A percentile compares a stretch with the other conserved stretches of the same genome.
Conservation (phyloP, 1,139 yeast species). For the Scheffersomyces titani region DNA sequence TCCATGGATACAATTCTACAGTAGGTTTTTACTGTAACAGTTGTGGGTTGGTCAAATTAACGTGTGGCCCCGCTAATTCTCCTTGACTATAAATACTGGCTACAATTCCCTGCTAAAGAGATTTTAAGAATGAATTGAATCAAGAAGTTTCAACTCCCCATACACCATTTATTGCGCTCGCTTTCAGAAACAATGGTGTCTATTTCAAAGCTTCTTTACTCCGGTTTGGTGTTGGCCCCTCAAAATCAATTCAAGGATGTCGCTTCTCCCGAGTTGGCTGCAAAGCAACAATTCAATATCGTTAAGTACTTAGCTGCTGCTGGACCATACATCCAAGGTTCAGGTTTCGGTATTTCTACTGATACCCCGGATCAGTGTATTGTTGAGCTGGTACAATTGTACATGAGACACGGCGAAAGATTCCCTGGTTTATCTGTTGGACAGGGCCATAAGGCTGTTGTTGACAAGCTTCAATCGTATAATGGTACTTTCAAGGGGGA, state of each 20-base stretch:
- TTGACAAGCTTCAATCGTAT: constrained; percentile 20
- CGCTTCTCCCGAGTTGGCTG: constrained; percentile 26
- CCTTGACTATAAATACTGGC: background rate
- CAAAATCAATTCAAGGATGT: constrained; percentile 14
- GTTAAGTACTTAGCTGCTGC: constrained; percentile 44
- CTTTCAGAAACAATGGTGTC: constrained; percentile 7
- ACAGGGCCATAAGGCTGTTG: constrained; percentile 17
- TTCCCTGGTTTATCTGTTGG: constrained; percentile 45
- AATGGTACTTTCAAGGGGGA: constrained; percentile 21
- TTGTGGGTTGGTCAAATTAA: background rate
- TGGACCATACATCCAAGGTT: constrained; percentile 44
- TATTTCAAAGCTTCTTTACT: constrained; percentile 7
- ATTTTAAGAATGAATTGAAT: background rate
- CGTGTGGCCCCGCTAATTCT: background rate
- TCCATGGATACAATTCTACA: background rate
- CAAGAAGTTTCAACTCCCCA: background rate
- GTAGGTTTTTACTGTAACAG: background rate
- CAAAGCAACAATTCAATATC: constrained; percentile 32
- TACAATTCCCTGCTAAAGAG: background rate
- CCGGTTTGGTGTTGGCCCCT: constrained; percentile 7
- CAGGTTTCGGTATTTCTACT: constrained; percentile 46
- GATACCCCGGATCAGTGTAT: constrained; percentile 50
- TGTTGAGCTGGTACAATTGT: constrained; percentile 60
- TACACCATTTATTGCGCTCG: background rate
- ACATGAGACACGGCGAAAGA: constrained; percentile 70